These are phyloP conservation scores for Ascochyta rabiei DNA, from an alignment of 2,329 filamentous ascomycete genomes.

Conservation along the genomic window DNA sequence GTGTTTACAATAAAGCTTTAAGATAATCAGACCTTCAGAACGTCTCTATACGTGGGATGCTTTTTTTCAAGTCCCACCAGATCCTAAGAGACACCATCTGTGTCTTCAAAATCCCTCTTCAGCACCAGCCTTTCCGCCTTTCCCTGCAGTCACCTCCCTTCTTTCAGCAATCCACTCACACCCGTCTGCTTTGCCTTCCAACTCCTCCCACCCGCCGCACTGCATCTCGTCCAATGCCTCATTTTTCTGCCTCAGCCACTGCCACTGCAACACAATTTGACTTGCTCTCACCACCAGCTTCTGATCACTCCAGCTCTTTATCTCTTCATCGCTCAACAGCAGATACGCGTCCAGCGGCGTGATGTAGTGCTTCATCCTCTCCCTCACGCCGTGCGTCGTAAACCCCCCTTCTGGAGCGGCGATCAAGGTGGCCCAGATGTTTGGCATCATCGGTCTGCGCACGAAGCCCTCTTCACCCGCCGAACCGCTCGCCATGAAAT, in stretches of 20 bases:
- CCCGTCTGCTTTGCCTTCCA: conserved; percentile 31
- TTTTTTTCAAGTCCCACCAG: too few species aligned
- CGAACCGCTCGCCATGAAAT: neutral
- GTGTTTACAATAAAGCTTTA: too few species aligned
- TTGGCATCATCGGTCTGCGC: conserved; percentile 21
- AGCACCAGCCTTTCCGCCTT: neutral
- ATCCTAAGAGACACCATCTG: too few species aligned
- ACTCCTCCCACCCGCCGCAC: conserved; percentile 27
- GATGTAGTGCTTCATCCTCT: conserved; percentile 40
- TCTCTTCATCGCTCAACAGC: conserved; percentile 27
- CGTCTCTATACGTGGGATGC: too few species aligned
- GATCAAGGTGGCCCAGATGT: conserved; percentile 34
- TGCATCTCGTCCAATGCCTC: conserved; percentile 34
- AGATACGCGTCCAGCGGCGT: conserved; percentile 33
- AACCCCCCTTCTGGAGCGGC: conserved; percentile 23
- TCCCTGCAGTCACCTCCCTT: conserved; percentile 15
- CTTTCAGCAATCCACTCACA: conserved; percentile 33
- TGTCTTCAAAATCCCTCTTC: neutral
- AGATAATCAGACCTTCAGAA: too few species aligned
- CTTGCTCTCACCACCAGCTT: conserved; percentile 15
- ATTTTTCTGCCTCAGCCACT: conserved; percentile 37
- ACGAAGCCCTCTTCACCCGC: neutral
- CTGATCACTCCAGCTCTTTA: conserved; percentile 20
- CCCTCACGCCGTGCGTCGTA: conserved; percentile 23
- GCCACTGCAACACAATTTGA: conserved; percentile 32